These are phyloP conservation scores for Lyophyllum decastes DNA, from an alignment of 768 basidiomycete genomes.

Conservation along the genomic window DNA sequence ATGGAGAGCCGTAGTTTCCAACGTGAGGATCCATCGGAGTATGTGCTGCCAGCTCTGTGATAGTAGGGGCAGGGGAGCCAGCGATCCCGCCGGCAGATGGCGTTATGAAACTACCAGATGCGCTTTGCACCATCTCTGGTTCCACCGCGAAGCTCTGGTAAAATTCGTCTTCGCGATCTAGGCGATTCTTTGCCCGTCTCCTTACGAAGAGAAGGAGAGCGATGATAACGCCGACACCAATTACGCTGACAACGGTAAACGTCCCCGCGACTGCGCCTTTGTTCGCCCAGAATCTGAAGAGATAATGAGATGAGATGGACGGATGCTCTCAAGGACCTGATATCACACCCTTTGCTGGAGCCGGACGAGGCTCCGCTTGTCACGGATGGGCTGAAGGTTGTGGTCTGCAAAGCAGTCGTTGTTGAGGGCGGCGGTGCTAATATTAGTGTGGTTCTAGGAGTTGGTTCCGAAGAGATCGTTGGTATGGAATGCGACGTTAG, in stretches of 20 bases:
- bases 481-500: neutral
- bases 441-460: constrained; percentile 7
- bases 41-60: constrained; percentile 17
- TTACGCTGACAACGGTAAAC: constrained; percentile 31
- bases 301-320: constrained; percentile 5
- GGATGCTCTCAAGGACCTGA: neutral
- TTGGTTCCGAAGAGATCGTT: neutral
- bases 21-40: constrained; percentile 29
- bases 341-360: constrained; percentile 16
- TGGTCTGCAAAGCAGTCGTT: neutral
- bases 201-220: constrained; percentile 26
- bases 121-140: constrained; percentile 7
- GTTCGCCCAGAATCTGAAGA: constrained; percentile 35
- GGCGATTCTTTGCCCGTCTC: constrained; percentile 21
- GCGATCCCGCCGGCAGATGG: constrained; percentile 2
- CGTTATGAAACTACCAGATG: constrained; percentile 11
- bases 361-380: constrained; percentile 8
- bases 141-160: constrained; percentile 23
- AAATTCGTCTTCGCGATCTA: constrained; percentile 25
- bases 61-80: constrained; percentile 29
- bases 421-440: neutral
- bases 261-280: constrained; percentile 38
- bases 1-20: constrained; percentile 6
- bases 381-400: neutral
- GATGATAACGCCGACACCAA: constrained; percentile 24